phyloP scores from a whole-genome alignment of 2,329 filamentous ascomycete genomes.

The Emmonsiellopsis sp. region DNA sequence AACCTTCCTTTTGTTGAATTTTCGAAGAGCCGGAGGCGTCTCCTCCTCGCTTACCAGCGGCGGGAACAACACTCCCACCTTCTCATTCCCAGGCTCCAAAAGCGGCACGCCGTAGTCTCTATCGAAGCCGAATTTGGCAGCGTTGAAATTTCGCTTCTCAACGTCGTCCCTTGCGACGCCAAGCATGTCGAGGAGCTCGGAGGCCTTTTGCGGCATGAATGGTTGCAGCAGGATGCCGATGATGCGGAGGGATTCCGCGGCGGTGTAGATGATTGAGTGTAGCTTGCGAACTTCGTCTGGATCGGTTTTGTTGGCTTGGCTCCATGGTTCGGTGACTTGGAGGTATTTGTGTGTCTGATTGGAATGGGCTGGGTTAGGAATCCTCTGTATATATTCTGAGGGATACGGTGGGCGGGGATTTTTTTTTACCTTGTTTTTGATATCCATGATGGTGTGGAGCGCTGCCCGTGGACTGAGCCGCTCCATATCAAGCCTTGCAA shows the following conservation, averaged over 20 bases:
- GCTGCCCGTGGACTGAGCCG: slow-evolving; percentile 56
- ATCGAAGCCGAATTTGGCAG: slow-evolving; percentile 58
- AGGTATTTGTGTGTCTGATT: slow-evolving; percentile 59
- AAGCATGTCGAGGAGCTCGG: slow-evolving; percentile 64
- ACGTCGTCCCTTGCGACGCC: slow-evolving; percentile 48
- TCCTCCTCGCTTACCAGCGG: slow-evolving; percentile 33
- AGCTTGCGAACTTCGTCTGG: slow-evolving; percentile 34
- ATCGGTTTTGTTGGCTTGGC: slow-evolving; percentile 35
- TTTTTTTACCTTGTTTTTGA: slow-evolving; percentile 47
- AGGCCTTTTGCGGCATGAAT: slow-evolving; percentile 75
- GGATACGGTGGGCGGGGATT: no score
- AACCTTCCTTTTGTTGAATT: no score
- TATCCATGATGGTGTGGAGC: slow-evolving; percentile 54
- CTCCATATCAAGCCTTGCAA: slow-evolving; percentile 51
- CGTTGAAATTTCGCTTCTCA: slow-evolving; percentile 53
- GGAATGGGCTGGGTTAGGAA: background rate
- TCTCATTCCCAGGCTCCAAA: slow-evolving; percentile 32
- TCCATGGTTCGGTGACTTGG: slow-evolving; percentile 60
- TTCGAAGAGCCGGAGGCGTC: slow-evolving; percentile 1
- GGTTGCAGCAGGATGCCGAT: slow-evolving; percentile 79
- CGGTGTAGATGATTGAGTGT: slow-evolving; percentile 57
- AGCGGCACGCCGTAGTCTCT: slow-evolving; percentile 54
- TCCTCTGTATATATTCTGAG: background rate
- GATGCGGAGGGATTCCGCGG: slow-evolving; percentile 69
- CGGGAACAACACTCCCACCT: slow-evolving; percentile 45